Conservation (phyloP, 495 filamentous ascomycete genomes). For the Podospora conica region DNA sequence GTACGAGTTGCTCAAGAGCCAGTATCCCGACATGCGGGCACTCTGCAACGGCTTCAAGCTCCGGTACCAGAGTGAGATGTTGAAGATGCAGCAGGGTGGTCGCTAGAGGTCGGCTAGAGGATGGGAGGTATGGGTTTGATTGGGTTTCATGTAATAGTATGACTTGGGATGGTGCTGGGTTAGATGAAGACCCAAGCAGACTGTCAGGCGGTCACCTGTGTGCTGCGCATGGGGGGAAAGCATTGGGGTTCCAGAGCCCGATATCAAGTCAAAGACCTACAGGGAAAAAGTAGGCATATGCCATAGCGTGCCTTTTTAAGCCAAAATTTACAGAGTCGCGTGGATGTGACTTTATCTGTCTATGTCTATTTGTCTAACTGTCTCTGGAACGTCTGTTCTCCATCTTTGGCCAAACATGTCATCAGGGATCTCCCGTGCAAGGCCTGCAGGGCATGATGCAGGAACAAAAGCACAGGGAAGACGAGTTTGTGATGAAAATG, state of each 20-base stretch:
- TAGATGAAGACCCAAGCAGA: background rate
- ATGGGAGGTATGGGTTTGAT: background rate
- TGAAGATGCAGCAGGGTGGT: constrained; percentile 35
- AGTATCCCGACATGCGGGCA: constrained; percentile 89
- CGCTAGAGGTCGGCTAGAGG: constrained; percentile 17
- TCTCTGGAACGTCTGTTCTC: background rate
- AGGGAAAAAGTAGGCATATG: background rate
- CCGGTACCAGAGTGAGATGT: constrained; percentile 45
- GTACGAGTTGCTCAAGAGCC: constrained; percentile 77
- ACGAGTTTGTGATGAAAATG: too few species aligned
- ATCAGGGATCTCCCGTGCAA: background rate
- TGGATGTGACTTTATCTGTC: background rate
- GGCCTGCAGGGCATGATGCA: background rate
- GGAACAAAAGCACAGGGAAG: background rate
- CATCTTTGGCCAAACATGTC: background rate
- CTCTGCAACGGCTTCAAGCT: constrained; percentile 79
- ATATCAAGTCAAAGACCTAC: background rate
- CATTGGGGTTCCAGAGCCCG: background rate
- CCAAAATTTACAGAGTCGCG: background rate
- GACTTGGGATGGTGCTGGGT: background rate
- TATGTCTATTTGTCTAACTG: background rate
- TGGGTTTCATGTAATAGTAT: background rate
- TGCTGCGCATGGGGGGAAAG: background rate
- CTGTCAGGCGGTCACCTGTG: background rate
- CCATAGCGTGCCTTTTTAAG: background rate